These are phyloP conservation scores for Gymnopilus dilepis DNA, from an alignment of 768 basidiomycete species.

Conservation along the genomic window DNA sequence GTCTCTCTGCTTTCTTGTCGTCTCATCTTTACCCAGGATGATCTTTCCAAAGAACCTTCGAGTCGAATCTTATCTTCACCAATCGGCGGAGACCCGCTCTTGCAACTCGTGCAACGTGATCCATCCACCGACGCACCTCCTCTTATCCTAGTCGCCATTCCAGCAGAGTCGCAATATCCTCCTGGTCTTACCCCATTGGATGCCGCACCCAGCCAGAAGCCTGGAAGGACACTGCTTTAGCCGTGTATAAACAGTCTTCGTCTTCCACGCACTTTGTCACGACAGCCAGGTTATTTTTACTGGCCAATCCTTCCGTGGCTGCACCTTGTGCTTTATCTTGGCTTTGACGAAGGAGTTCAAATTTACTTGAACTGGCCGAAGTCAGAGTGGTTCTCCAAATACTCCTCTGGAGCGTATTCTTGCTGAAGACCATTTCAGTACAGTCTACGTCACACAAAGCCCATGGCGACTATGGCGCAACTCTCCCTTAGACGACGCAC, in stretches of 20 bases:
- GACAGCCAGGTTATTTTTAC: slow-evolving; percentile 12
- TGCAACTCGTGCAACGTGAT: not conserved
- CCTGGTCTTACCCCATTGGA: slow-evolving; percentile 18
- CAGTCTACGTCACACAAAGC: no score
- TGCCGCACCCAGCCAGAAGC: not conserved
- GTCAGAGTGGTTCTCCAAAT: no score
- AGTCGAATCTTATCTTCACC: not conserved
- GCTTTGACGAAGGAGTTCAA: slow-evolving; percentile 2
- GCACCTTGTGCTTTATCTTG: not conserved
- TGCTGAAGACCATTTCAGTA: not conserved
- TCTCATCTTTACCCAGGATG: not conserved
- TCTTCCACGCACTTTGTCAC: slow-evolving; percentile 11
- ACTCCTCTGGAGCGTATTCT: not conserved
- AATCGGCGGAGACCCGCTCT: slow-evolving; percentile 9
- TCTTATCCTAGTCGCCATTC: slow-evolving; percentile 16
- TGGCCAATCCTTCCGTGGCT: not conserved
- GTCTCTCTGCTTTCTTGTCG: not conserved
- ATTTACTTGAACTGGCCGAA: slow-evolving; percentile 3
- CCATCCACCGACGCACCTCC: not conserved
- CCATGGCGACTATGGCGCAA: not conserved
- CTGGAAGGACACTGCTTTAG: not conserved
- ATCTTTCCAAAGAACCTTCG: not conserved
- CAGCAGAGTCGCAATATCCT: slow-evolving; percentile 14
- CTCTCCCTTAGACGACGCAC: not conserved
- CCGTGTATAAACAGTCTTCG: not conserved